Evolutionary conservation across 2,329 filamentous ascomycete genomes (phyloP).

Genomic region (Alternaria sp.): DNA sequence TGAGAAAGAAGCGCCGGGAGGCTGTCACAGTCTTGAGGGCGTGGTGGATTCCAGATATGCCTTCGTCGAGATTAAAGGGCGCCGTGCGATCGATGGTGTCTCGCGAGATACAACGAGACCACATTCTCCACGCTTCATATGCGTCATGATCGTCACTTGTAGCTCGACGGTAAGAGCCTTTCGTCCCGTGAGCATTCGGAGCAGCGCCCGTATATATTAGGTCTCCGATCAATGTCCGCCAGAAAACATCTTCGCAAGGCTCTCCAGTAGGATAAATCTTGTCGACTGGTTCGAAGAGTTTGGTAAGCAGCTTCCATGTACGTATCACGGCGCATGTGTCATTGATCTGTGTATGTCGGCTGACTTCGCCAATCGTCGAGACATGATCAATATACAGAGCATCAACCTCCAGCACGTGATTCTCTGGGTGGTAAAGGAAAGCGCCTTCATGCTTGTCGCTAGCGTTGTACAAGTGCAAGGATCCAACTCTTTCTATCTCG

Average conservation of each 20-base stretch:
- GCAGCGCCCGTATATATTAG: constrained; percentile 11
- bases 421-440: constrained; percentile 1
- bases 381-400: constrained; percentile 20
- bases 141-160: constrained; percentile 18
- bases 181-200: not conserved
- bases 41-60: constrained; percentile 26
- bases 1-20: constrained; percentile 30
- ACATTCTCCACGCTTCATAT: constrained; percentile 27
- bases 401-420: constrained; percentile 18
- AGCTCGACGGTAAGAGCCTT: constrained; percentile 20
- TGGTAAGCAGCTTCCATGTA: constrained; percentile 20
- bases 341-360: constrained; percentile 30
- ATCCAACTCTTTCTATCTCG: constrained; percentile 26
- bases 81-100: constrained; percentile 25
- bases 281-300: not conserved
- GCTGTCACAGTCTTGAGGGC: constrained; percentile 27
- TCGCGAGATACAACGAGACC: constrained; percentile 32
- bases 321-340: constrained; percentile 26
- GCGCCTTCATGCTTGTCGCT: constrained; percentile 8
- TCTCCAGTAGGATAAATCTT: constrained; percentile 19
- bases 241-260: constrained; percentile 26
- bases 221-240: constrained; percentile 26
- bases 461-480: constrained; percentile 25
- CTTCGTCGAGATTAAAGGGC: constrained; percentile 24
- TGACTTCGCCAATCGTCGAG: constrained; percentile 18